Base-by-base conservation (phyloP, 805 yeast genomes). In the Debaryomyces tyrocola region DNA sequence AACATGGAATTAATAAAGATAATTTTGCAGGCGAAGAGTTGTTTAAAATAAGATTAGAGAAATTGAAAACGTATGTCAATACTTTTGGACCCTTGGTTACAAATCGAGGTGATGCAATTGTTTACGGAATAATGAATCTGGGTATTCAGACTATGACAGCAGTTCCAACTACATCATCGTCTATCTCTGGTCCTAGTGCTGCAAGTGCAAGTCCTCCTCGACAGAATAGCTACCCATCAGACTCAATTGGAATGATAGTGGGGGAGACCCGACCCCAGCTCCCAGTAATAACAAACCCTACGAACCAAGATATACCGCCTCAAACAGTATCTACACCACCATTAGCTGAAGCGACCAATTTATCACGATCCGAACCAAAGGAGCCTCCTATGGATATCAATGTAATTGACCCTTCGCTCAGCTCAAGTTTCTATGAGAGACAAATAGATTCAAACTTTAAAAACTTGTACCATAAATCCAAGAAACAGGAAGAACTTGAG, bases 1-100 rank as follows among this genome's bases (percentile, higher is more conserved):
- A 51, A 42, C 57, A 53, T 38, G 50, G 50, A 7, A 45, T 53
- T 15, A 51, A 43, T 27, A 51, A 46, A 35, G 55, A 51, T 11
- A 53, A 53, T 36, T 51, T 40, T 41, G 42, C 33, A 28, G 40
- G 45, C 9, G 21, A 6, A 1, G 38, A 40, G 20, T 21, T 40
- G 27, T 12, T 31, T 4, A 35, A 41, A 8, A 15, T 51, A 20
- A 36, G 57, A 14, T 20, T 33, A n/a, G 46, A 43, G 11, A 51
- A 49, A 42, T 38, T 53, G 14, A 45, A 43, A 28, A 34, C 29
- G 14, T 53, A 53, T 35, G 37, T 33, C 10, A 33, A 43, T 5
- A 27, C 10, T 4, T 34, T 52, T 10, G 56, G 53, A 4, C 56
- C 53, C 4, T 37, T 52, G 29, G 46, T 52, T 6, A 52, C 56